Conservation (phyloP, 768 basidiomycete genomes). For the Chalciporus piperatus region DNA sequence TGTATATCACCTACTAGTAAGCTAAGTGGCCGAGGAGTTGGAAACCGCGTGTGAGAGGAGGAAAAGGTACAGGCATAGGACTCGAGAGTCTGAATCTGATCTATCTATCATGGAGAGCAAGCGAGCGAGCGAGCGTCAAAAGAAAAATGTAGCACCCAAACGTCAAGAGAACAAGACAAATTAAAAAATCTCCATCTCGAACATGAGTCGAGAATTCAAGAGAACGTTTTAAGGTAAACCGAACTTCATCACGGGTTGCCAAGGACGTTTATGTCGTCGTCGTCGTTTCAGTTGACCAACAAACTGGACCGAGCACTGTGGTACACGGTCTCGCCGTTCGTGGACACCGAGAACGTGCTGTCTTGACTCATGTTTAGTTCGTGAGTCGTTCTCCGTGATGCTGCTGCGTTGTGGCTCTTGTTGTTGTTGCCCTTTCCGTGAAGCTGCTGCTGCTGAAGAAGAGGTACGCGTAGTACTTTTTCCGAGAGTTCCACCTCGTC, state of each 20-base stretch:
- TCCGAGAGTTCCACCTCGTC: constrained; percentile 13
- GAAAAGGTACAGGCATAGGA: too few relatives aligned
- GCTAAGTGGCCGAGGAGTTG: too few relatives aligned
- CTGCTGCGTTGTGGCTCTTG: constrained; percentile 13
- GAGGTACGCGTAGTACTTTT: not conserved
- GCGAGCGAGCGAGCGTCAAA: not conserved
- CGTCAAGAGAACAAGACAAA: not conserved
- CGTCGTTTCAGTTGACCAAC: constrained; percentile 5
- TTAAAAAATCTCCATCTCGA: too few relatives aligned
- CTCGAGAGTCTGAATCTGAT: too few relatives aligned
- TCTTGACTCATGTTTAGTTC: constrained; percentile 24
- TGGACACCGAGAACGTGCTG: constrained; percentile 22
- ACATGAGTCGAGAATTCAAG: too few relatives aligned
- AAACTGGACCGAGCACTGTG: constrained; percentile 32
- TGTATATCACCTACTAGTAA: too few relatives aligned
- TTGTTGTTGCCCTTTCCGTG: constrained; percentile 10
- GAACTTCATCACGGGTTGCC: not conserved
- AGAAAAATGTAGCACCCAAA: not conserved
- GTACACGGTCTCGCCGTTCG: constrained; percentile 21
- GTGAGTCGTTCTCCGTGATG: constrained; percentile 7
- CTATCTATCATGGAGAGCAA: not conserved
- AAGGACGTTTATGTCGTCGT: too few relatives aligned
- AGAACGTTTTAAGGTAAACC: too few relatives aligned
- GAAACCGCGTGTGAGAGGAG: too few relatives aligned
- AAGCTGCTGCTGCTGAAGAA: too few relatives aligned